Evolutionary conservation across 768 basidiomycete species (phyloP).

Genomic region (Hericium coralloides): DNA sequence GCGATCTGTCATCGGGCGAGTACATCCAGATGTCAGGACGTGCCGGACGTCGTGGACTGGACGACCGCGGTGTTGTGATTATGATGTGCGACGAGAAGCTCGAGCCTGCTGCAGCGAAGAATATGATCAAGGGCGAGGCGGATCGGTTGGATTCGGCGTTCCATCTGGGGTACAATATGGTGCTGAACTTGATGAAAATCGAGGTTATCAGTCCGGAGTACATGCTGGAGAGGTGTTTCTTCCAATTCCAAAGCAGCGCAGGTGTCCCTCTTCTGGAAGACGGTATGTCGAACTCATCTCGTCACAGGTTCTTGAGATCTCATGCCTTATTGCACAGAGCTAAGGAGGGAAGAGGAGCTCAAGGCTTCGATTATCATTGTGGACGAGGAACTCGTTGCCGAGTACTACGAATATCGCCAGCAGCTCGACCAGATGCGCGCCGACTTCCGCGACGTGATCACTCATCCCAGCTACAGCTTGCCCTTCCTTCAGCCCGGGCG

Average conservation of each 20-base stretch:
- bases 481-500: conserved; percentile 92
- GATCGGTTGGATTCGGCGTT: conserved; percentile 97
- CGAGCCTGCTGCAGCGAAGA: conserved; percentile 84
- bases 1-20: conserved; percentile 89
- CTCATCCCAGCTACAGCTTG: conserved; percentile 90
- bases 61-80: conserved; percentile 98
- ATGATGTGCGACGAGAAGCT: conserved; percentile 99
- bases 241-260: conserved; percentile 94
- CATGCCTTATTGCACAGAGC: conserved; percentile 40
- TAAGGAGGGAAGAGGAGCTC: conserved; percentile 61
- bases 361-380: conserved; percentile 62
- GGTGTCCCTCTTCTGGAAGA: conserved; percentile 81
- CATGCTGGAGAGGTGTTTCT: conserved; percentile 97
- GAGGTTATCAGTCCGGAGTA: conserved; percentile 97
- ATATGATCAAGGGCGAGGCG: conserved; percentile 97
- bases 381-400: conserved; percentile 73
- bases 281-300: conserved; percentile 39
- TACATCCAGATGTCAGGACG: conserved; percentile 99
- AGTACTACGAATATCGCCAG: conserved; percentile 90
- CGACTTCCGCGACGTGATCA: conserved; percentile 88
- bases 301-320: not conserved
- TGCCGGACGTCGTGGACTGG: conserved; percentile 92
- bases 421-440: conserved; percentile 84
- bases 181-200: conserved; percentile 95
- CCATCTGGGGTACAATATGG: conserved; percentile 98